A percentile compares a stretch with the other conserved stretches of the same genome.
These are phyloP conservation scores for Cercospora sp. DNA, from an alignment of 2,329 filamentous ascomycete genomes.

Conservation along the genomic window DNA sequence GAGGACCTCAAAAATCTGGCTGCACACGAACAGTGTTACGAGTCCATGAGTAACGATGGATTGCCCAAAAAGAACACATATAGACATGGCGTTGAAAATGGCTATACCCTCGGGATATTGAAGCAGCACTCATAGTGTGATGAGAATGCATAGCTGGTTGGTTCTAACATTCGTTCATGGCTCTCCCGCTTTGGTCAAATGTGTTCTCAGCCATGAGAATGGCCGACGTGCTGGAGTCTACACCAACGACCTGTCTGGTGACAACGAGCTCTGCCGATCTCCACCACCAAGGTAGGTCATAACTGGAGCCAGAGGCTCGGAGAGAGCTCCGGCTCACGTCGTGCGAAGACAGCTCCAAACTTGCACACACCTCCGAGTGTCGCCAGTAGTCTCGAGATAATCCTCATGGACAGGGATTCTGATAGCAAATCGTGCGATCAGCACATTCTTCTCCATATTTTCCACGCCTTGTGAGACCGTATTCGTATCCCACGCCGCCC, in stretches of 20 bases:
- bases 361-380: neutral
- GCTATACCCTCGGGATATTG: constrained; percentile 1
- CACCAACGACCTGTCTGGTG: neutral
- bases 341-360: neutral
- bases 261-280: neutral
- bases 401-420: neutral
- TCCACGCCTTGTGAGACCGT: no score
- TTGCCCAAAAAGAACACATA: neutral
- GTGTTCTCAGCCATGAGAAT: no score
- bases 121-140: neutral
- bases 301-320: neutral
- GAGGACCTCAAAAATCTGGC: constrained; percentile 31
- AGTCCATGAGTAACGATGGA: constrained; percentile 12
- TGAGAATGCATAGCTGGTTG: neutral
- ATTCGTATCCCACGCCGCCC: no score
- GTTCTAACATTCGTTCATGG: neutral
- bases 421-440: neutral
- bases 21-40: constrained; percentile 16
- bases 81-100: neutral
- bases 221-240: neutral
- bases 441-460: neutral
- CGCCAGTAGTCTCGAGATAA: neutral
- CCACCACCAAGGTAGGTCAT: neutral
- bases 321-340: neutral
- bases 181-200: no score